Percentiles rank a stretch among this genome's conserved stretches.
Conservation (phyloP, 352 stramenopile species). For the Globisporangium apiculatum region DNA sequence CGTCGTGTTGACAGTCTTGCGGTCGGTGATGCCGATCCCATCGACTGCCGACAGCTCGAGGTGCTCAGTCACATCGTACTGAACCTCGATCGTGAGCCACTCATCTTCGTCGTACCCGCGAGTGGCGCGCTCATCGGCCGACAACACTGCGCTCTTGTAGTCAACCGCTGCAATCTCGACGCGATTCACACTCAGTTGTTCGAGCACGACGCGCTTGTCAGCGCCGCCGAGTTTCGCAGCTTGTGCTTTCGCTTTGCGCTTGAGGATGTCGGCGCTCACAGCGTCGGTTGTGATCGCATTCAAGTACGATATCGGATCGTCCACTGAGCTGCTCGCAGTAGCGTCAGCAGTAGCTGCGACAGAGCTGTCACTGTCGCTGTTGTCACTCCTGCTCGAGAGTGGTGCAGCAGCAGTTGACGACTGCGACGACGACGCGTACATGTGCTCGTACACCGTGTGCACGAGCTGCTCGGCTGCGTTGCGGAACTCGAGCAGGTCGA, state of each 20-base stretch:
- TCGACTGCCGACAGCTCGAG: slow-evolving; percentile 12
- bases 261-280: slow-evolving; percentile 17
- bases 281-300: slow-evolving; percentile 17
- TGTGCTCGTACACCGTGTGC: slow-evolving; percentile 30
- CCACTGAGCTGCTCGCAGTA: background rate
- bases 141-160: slow-evolving; percentile 20
- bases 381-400: too few relatives aligned
- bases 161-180: slow-evolving; percentile 33
- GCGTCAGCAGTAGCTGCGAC: background rate
- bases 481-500: slow-evolving; percentile 40
- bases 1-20: slow-evolving; percentile 31
- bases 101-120: slow-evolving; percentile 23
- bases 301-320: slow-evolving; percentile 13
- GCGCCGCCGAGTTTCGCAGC: slow-evolving; percentile 15
- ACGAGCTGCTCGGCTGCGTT: slow-evolving; percentile 26
- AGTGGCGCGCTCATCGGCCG: slow-evolving; percentile 16
- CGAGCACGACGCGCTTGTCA: slow-evolving; percentile 19
- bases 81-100: slow-evolving; percentile 37
- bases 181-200: slow-evolving; percentile 37
- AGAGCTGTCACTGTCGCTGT: too few relatives aligned
- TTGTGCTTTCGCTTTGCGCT: slow-evolving; percentile 20
- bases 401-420: too few relatives aligned
- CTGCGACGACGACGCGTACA: slow-evolving; percentile 20
- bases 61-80: slow-evolving; percentile 45
- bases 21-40: slow-evolving; percentile 29